Evolutionary conservation across 2,329 filamentous ascomycete species (phyloP).

Genomic region (Scolecobasidium constrictum): DNA sequence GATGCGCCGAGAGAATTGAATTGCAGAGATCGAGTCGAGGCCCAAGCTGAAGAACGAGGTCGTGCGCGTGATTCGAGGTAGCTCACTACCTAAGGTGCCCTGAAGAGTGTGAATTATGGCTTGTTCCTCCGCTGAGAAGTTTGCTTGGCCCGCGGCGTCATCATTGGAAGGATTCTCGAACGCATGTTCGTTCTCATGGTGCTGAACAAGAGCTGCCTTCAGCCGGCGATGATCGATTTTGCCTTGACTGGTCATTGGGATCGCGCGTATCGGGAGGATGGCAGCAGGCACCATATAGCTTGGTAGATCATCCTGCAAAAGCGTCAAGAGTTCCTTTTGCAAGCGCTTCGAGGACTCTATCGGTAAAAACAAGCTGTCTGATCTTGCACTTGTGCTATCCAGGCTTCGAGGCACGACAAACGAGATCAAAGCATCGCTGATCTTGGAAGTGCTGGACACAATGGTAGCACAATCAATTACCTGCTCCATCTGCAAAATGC

Average conservation of each 20-base stretch:
- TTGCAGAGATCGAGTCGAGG: slow-evolving; percentile 74
- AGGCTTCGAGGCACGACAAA: background rate
- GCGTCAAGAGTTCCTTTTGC: slow-evolving; percentile 17
- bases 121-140: slow-evolving; percentile 45
- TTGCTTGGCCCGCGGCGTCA: too few species aligned
- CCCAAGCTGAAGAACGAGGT: slow-evolving; percentile 70
- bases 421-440: too few species aligned
- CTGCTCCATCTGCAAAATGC: slow-evolving; percentile 40
- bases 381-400: too few species aligned
- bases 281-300: slow-evolving; percentile 71
- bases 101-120: slow-evolving; percentile 46
- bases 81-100: slow-evolving; percentile 35
- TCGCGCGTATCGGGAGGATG: slow-evolving; percentile 54
- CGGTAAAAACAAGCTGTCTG: too few species aligned
- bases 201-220: too few species aligned
- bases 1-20: slow-evolving; percentile 53
- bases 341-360: slow-evolving; percentile 42
- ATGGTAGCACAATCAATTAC: slow-evolving; percentile 56
- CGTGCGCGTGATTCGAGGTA: slow-evolving; percentile 44
- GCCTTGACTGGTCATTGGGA: slow-evolving; percentile 64
- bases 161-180: too few species aligned
- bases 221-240: slow-evolving; percentile 59
- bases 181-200: too few species aligned
- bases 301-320: slow-evolving; percentile 52
- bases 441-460: too few species aligned